Evolutionary conservation across 257 asterid species (phyloP), one percentile per base, ranked within the genome.

Genomic region (Marsdenia floribunda): DNA sequence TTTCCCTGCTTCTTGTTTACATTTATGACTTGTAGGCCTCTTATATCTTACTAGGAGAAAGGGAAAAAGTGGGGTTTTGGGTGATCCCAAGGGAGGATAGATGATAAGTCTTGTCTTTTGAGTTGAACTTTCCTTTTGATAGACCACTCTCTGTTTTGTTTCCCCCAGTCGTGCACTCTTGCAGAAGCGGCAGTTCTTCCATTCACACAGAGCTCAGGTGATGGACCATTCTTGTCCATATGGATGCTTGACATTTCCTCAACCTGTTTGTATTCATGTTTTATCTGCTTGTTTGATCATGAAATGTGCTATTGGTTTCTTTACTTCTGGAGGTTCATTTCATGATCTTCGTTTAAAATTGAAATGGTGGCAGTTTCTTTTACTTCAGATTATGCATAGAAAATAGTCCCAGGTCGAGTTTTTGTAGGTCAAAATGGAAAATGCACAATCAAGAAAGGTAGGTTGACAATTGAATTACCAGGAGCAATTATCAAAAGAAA

Each of bases 161-260:
- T 18, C 24, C 71, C 21, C 74, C 91, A 95, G 99, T 69, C 96
- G 97, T 77, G 87, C 91, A 21, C 96, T 89, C 83, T 80, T 95
- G 91, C 96, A 89, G 87, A 95, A 87, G 86, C 91, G 99, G 78
- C 98, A 91, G 76, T 95, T 95, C 86, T 95, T 92, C 83, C 99
- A 95, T 82, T 95, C 99, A 22, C 99, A 92, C 83, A 87, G 96
- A 86, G 99, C 99, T 71, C 99, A 95, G 88, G 99, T 95, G 86
- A 91, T 85, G 26, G 6, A 38, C 33, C 26, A 7, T 29, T 50
- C 57, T 73, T n/a, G 40, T 75, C 69, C 66, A 16, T 73, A 73
- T 65, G 57, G 66, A n/a, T 80, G 80, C 24, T 35, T 71, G 40
- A 35, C 16, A 57, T 11, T 46, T 10, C 16, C 40, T 18, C 14